Evolutionary conservation across 306 rosid genomes (phyloP).

Genomic region (Acacia melanoxylon): DNA sequence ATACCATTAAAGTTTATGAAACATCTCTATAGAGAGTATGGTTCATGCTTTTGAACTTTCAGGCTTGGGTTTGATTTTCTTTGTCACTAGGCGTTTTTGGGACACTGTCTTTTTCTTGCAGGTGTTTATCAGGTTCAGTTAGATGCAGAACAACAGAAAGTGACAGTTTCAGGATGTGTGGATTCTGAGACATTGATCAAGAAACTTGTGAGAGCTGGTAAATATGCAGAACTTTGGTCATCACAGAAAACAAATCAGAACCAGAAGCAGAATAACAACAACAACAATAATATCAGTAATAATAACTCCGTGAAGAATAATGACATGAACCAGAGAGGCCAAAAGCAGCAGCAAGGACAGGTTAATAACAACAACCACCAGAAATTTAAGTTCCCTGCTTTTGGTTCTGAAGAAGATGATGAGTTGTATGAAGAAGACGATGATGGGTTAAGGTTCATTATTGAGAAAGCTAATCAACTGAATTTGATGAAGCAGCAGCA

Average conservation of each 20-base stretch:
- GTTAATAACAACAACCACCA: slow-evolving; percentile 54
- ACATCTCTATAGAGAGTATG: not conserved
- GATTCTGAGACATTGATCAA: slow-evolving; percentile 76
- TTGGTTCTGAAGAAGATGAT: slow-evolving; percentile 50
- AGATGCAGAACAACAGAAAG: slow-evolving; percentile 83
- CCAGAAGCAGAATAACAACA: slow-evolving; percentile 54
- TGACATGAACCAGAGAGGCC: slow-evolving; percentile 51
- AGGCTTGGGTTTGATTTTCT: not conserved
- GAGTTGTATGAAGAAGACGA: slow-evolving; percentile 40
- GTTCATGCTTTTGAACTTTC: not conserved
- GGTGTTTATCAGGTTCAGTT: slow-evolving; percentile 82
- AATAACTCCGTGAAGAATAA: slow-evolving; percentile 49
- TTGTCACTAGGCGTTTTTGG: not conserved
- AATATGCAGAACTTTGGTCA: slow-evolving; percentile 80
- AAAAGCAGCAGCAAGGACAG: slow-evolving; percentile 59
- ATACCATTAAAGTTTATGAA: not conserved
- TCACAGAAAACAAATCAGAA: slow-evolving; percentile 54
- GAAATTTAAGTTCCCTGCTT: slow-evolving; percentile 51
- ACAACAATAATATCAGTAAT: not conserved
- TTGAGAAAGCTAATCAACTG: slow-evolving; percentile 57
- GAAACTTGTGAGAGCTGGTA: slow-evolving; percentile 73
- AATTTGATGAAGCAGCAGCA: slow-evolving; percentile 59
- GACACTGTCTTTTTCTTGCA: slow-evolving; percentile 24
- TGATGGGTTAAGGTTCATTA: slow-evolving; percentile 40
- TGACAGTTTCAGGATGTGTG: slow-evolving; percentile 75